Percentiles rank a stretch among this genome's conserved stretches.
phyloP scores from a whole-genome alignment of 148 eudicot species.

The Vaccinium macrocarpon region DNA sequence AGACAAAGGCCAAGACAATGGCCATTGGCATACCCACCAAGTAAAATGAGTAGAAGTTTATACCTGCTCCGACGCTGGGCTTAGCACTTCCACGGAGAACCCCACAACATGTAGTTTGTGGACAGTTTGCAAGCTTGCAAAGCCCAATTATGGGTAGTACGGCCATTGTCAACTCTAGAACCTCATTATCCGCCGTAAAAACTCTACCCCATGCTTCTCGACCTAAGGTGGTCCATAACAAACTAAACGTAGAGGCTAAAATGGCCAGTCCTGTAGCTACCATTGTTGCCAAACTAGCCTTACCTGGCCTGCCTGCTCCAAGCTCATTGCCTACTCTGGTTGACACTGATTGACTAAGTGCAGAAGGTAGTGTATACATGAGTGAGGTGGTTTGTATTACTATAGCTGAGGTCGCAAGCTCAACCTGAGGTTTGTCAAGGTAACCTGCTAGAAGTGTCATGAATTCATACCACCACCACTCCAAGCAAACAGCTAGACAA shows the following conservation, averaged over 20 bases:
- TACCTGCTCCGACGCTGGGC: conserved; percentile 60
- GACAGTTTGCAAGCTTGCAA: conserved; percentile 86
- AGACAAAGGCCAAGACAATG: conserved; percentile 52
- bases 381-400: conserved; percentile 86
- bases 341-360: conserved; percentile 76
- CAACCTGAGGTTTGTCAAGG: conserved; percentile 55
- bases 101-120: conserved; percentile 88
- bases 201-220: conserved; percentile 66
- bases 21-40: conserved; percentile 79
- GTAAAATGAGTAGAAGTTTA: conserved; percentile 79
- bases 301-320: conserved; percentile 71
- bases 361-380: conserved; percentile 74
- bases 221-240: conserved; percentile 65
- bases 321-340: conserved; percentile 85
- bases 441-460: conserved; percentile 87
- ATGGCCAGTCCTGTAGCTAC: conserved; percentile 54
- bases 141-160: conserved; percentile 77
- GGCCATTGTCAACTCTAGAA: conserved; percentile 53
- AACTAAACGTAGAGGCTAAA: conserved; percentile 46
- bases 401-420: conserved; percentile 78
- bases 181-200: conserved; percentile 58
- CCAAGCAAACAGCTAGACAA: conserved; percentile 73
- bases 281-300: conserved; percentile 58
- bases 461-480: conserved; percentile 97
- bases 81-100: conserved; percentile 82